Conservation (phyloP, 371 early-diverging fungal genomes). For the Mortierella sp. region DNA sequence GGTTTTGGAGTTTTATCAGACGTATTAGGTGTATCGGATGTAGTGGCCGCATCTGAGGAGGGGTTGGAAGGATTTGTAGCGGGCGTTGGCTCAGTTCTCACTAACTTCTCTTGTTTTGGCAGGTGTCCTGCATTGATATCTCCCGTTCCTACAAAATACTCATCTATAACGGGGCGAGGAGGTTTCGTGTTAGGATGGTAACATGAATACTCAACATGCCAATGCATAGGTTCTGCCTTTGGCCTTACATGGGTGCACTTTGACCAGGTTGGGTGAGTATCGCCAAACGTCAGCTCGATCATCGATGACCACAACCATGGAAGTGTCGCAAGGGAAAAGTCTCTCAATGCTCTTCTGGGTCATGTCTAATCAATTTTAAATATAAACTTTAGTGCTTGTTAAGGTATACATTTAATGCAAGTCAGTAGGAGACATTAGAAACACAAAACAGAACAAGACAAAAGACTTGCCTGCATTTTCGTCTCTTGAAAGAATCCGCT, state of each 20-base stretch:
- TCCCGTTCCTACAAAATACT: slow-evolving; percentile 94
- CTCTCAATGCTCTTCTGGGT: slow-evolving; percentile 90
- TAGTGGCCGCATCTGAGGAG: background rate
- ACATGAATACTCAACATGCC: background rate
- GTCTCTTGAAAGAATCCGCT: slow-evolving; percentile 96
- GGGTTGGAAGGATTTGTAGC: background rate
- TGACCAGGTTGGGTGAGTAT: slow-evolving; percentile 90
- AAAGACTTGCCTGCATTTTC: slow-evolving; percentile 87
- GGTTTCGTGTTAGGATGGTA: slow-evolving; percentile 70
- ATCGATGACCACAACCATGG: slow-evolving; percentile 98
- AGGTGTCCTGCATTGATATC: slow-evolving; percentile 89
- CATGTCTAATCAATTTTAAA: slow-evolving; percentile 63
- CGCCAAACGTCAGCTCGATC: slow-evolving; percentile 99
- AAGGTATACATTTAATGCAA: no score
- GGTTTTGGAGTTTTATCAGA: background rate
- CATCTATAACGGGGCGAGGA: slow-evolving; percentile 68
- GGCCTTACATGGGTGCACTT: slow-evolving; percentile 88
- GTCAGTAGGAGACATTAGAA: background rate
- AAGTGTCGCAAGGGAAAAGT: slow-evolving; percentile 95
- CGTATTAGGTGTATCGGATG: slow-evolving; percentile 3
- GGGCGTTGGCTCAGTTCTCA: background rate
- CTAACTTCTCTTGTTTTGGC: slow-evolving; percentile 55
- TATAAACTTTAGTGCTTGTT: background rate
- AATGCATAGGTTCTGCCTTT: background rate
- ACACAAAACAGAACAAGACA: background rate